Percentiles rank a stretch among this genome's conserved stretches.
Evolutionary conservation across 805 yeast species (phyloP).

Genomic region (Naumovozyma castellii): DNA sequence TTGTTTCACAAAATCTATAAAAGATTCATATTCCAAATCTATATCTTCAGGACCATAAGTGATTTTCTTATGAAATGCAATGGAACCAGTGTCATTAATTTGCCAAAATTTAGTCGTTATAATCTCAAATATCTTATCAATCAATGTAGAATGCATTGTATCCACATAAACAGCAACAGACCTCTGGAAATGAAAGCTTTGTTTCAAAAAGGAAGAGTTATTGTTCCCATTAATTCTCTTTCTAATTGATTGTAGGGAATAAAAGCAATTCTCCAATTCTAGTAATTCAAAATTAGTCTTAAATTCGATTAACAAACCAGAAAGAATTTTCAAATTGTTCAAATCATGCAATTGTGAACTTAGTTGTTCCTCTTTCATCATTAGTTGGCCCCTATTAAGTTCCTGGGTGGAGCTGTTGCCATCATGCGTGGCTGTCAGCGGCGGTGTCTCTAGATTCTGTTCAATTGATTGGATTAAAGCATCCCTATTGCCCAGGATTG

Average conservation of each 20-base stretch:
- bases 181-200: slow-evolving; percentile 23
- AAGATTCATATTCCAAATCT: slow-evolving; percentile 12
- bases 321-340: slow-evolving; percentile 11
- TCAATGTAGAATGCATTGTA: slow-evolving; percentile 18
- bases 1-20: slow-evolving; percentile 12
- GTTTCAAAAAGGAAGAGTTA: slow-evolving; percentile 9
- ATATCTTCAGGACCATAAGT: slow-evolving; percentile 8
- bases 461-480: background rate
- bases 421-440: no score
- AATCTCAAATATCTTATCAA: slow-evolving; percentile 12
- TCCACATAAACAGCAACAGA: slow-evolving; percentile 21
- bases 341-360: slow-evolving; percentile 15
- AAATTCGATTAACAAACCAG: slow-evolving; percentile 21
- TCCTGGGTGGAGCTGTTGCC: no score
- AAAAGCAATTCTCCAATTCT: slow-evolving; percentile 28
- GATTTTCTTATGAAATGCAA: slow-evolving; percentile 7
- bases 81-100: slow-evolving; percentile 6
- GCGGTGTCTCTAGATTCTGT: background rate
- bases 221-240: slow-evolving; percentile 14
- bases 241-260: slow-evolving; percentile 21
- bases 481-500: background rate
- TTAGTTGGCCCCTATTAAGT: background rate
- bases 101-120: slow-evolving; percentile 20
- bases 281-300: slow-evolving; percentile 20
- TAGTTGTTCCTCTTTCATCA: slow-evolving; percentile 14